Evolutionary conservation across 2,329 filamentous ascomycete species (phyloP).

Genomic region (Aotearoamyces nothofagi): DNA sequence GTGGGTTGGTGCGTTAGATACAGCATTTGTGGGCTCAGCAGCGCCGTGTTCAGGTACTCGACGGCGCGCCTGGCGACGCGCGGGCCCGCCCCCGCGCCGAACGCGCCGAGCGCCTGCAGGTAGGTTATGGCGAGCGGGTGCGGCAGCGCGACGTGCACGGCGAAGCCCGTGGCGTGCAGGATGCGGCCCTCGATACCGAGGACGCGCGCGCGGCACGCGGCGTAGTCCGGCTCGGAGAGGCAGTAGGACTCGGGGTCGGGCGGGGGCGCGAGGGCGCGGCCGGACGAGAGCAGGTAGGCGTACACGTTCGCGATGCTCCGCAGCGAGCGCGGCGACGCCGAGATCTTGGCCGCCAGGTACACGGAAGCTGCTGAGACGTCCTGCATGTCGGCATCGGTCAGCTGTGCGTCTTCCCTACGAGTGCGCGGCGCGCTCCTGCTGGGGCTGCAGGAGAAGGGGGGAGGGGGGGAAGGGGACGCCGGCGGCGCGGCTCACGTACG

Average conservation of each 20-base stretch:
- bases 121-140: constrained; percentile 84
- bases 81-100: constrained; percentile 17
- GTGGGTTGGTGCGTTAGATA: constrained; percentile 88
- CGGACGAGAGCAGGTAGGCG: constrained; percentile 56
- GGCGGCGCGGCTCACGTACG: constrained; percentile 9
- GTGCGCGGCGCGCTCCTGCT: too few species aligned
- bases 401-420: too few species aligned
- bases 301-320: constrained; percentile 78
- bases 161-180: constrained; percentile 61
- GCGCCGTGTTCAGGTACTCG: constrained; percentile 69
- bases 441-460: constrained; percentile 4
- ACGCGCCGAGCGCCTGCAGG: constrained; percentile 71
- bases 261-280: constrained; percentile 24
- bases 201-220: constrained; percentile 45
- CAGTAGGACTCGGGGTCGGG: constrained; percentile 41
- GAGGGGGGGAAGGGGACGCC: neutral
- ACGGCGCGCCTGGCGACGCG: constrained; percentile 47
- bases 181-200: constrained; percentile 65
- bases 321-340: constrained; percentile 58
- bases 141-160: constrained; percentile 73
- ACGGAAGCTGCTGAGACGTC: constrained; percentile 69
- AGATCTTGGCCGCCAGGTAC: constrained; percentile 73
- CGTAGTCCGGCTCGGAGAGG: constrained; percentile 60
- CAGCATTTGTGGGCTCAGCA: constrained; percentile 76
- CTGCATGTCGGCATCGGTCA: constrained; percentile 26